phyloP scores from a whole-genome alignment of 176 grass and related monocot genomes.

The Aegilops sharonensis region DNA sequence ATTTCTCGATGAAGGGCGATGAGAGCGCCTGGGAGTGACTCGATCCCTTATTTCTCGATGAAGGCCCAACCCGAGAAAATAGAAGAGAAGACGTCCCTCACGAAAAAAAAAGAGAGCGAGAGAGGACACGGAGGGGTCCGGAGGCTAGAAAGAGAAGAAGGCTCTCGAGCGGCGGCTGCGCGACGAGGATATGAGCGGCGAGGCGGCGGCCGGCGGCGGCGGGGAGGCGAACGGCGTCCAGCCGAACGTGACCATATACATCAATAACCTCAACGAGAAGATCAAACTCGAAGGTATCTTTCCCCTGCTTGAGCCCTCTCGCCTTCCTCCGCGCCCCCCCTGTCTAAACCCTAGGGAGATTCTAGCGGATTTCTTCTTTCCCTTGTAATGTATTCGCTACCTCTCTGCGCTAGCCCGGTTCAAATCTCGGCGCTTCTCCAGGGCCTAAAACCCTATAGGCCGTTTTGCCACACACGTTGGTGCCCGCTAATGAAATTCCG shows the following conservation, averaged over 20 bases:
- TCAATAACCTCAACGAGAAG: constrained; percentile 99
- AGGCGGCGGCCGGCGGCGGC: constrained; percentile 27
- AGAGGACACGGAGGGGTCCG: background rate
- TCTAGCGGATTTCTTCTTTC: background rate
- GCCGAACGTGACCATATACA: constrained; percentile 91
- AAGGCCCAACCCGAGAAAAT: constrained; percentile 14
- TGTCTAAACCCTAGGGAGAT: constrained; percentile 35
- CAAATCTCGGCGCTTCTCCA: background rate
- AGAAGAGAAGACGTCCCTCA: background rate
- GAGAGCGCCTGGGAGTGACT: too few relatives aligned
- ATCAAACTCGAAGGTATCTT: constrained; percentile 84
- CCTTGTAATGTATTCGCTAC: background rate
- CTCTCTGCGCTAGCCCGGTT: background rate
- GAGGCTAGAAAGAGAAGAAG: background rate
- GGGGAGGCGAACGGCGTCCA: constrained; percentile 42
- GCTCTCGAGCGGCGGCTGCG: constrained; percentile 29
- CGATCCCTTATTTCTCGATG: background rate
- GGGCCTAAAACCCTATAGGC: constrained; percentile 2
- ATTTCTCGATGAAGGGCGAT: too few relatives aligned
- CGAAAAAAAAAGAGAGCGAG: background rate
- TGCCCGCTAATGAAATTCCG: background rate
- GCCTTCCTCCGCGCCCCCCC: background rate
- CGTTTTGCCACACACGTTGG: background rate
- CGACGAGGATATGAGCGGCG: constrained; percentile 64
- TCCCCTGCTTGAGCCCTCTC: background rate